Conservation (phyloP, 2,329 filamentous ascomycete genomes). For the Neopestalotiopsis rosae region DNA sequence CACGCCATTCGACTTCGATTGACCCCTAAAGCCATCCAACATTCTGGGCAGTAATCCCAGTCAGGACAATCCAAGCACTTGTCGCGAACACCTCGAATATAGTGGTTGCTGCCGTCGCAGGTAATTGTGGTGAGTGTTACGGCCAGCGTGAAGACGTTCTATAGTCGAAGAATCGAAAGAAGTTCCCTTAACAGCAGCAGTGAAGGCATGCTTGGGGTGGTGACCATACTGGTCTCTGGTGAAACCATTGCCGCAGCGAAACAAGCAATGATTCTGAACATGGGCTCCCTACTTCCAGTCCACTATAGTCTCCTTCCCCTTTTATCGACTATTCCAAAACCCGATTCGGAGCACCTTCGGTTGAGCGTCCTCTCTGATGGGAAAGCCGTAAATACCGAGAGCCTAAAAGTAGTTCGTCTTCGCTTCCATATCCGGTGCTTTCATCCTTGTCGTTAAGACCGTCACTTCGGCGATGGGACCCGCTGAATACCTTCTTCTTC, state of each 20-base stretch:
- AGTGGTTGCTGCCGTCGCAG: conserved; percentile 92
- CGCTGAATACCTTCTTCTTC: neutral
- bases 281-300: too few species aligned
- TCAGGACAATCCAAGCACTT: conserved; percentile 98
- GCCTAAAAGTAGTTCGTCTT: too few species aligned
- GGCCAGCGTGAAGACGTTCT: conserved; percentile 76
- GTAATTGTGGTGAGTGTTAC: conserved; percentile 84
- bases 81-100: conserved; percentile 87
- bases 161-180: conserved; percentile 65
- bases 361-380: too few species aligned
- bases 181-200: conserved; percentile 68
- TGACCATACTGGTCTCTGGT: conserved; percentile 81
- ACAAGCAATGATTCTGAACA: conserved; percentile 65
- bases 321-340: too few species aligned
- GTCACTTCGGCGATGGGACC: too few species aligned
- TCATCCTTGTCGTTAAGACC: too few species aligned
- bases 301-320: too few species aligned
- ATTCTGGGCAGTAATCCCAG: conserved; percentile 81
- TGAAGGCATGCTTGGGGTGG: conserved; percentile 85
- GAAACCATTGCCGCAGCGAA: conserved; percentile 87
- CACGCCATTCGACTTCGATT: too few species aligned
- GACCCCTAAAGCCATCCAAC: conserved; percentile 47
- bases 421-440: too few species aligned
- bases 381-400: too few species aligned
- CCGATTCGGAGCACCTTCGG: too few species aligned